A percentile compares a stretch with the other conserved stretches of the same genome.
Conservation (phyloP, 23 red algal species). For the Gracilaria gracilis region DNA sequence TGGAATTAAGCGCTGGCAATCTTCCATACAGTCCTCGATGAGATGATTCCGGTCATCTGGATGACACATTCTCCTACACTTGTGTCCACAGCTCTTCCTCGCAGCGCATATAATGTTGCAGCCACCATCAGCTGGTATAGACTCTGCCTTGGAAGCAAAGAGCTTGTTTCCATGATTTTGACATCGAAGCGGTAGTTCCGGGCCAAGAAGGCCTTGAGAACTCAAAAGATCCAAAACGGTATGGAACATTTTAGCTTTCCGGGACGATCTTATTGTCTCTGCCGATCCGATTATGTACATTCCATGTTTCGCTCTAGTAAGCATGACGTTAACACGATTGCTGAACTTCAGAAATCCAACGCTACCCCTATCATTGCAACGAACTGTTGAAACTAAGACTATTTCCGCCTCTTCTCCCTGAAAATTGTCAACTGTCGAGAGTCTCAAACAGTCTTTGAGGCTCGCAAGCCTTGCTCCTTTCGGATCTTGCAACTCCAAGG, state of each 20-base stretch:
- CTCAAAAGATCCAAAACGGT: background rate
- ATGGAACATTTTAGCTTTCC: slow-evolving; percentile 1
- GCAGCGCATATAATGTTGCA: background rate
- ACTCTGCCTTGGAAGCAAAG: background rate
- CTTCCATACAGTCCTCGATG: slow-evolving; percentile 6
- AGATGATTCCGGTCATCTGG: slow-evolving; percentile 25
- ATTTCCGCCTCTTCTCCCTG: slow-evolving; percentile 70
- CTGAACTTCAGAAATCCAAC: slow-evolving; percentile 50
- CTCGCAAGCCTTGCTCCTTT: background rate
- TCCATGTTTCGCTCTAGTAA: slow-evolving; percentile 61
- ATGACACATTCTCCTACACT: slow-evolving; percentile 36
- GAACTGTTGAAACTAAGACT: slow-evolving; percentile 57
- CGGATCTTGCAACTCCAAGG: background rate
- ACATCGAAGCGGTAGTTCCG: slow-evolving; percentile 10
- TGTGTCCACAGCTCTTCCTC: slow-evolving; percentile 25
- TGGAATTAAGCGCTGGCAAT: slow-evolving; percentile 17
- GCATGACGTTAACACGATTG: slow-evolving; percentile 61
- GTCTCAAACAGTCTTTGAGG: slow-evolving; percentile 22
- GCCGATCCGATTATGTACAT: slow-evolving; percentile 57
- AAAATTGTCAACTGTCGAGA: slow-evolving; percentile 72
- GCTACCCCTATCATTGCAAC: slow-evolving; percentile 34
- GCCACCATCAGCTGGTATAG: slow-evolving; percentile 14
- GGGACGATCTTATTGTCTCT: slow-evolving; percentile 24
- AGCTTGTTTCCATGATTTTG: slow-evolving; percentile 12
- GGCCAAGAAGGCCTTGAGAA: background rate